Base-by-base conservation (phyloP, 352 stramenopile genomes). In the Thalassiosira mediterranea region DNA sequence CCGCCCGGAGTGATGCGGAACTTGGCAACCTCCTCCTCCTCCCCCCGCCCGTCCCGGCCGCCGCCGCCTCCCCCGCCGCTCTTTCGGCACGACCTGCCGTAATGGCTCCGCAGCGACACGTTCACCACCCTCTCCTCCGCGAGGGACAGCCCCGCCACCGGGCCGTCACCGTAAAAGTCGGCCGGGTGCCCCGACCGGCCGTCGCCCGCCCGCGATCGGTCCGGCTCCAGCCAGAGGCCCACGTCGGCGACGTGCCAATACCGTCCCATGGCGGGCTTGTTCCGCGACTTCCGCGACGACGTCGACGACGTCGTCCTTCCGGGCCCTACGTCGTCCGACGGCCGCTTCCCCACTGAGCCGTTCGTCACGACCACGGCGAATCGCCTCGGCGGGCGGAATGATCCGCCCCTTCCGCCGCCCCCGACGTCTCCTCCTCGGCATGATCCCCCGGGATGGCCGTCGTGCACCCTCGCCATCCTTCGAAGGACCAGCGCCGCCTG, bases 291-390 rank as follows among this genome's bases (percentile, higher is more conserved):
- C 32, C 4, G n/a, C 17, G 49, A 51, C 19, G 32, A 17, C 11
- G 19, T 32, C 3, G 3, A 38, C 0, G 21, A n/a, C 1, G 31
- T 29, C 31, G 21, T 42, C n/a, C 21, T 66, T 10, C 32, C 29
- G n/a, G 49, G 54, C 29, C 34, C 48, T 54, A 17, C 15, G 40
- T 44, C 58, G 19, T 77, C 66, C 17, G 32, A 42, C 0, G 52
- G 52, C 17, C 66, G 59, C 32, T 73, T 76, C 1, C 42, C 53
- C 42, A 86, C 78, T 2, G 73, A 78, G 19, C 78, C 78, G 49
- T 86, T 86, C 26, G 65, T 83, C 0, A 80, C 58, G 44, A 86
- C 37, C 13, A 83, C 73, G 29, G 67, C 78, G 65, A 77, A 80
- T 40, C 78, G 28, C 61, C 59, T 44, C 17, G 51, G 65, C 15